Evolutionary conservation across 176 grass and related monocot species (phyloP), one percentile per base, ranked within the genome.

Genomic region (Oryza coarctata): DNA sequence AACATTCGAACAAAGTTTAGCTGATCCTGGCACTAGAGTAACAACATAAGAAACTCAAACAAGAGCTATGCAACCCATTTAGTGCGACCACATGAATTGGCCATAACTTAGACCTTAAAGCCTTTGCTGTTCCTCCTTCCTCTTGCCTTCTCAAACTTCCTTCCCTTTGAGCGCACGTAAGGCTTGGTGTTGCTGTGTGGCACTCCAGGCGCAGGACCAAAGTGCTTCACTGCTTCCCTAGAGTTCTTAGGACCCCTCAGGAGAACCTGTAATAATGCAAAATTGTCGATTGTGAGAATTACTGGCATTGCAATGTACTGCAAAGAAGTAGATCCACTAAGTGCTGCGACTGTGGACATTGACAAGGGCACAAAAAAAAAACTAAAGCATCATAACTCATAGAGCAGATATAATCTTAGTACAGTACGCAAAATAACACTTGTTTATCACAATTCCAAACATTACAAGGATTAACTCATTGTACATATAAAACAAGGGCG

Each of bases 91-190:
- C 65, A 77, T 14, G 3, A 40, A 75, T 8, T 52, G 55, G 18
- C 26, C 6, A 55, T 15, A 85, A 41, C 72, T 57, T 85, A 89
- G 36, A 91, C 89, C 85, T 91, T 91, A 39, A 94, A 94, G 70
- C 92, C 92, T 63, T 77, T 91, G 87, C 89, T 94, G 87, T 94
- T 94, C 82, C 92, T 92, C 74, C 80, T 83, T 27, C 92, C 92
- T 82, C 89, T 86, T 29, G 92, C 92, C 84, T 80, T 92, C 89
- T 94, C 92, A 87, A 94, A 92, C 50, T 94, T 94, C 84, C 92
- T 94, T 57, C 92, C 92, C 87, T 94, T 94, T 0, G 92, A 77
- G 61, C 89, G 82, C 35, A 89, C 84, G 1, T 94, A 87, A 20
- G 92, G 92, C 84, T 94, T 94, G 44, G 89, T 92, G 69, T 94